Percentiles rank a stretch among this genome's conserved stretches.
Evolutionary conservation across 176 grass and related monocot genomes (phyloP).

Genomic region (Aegilops tauschii): DNA sequence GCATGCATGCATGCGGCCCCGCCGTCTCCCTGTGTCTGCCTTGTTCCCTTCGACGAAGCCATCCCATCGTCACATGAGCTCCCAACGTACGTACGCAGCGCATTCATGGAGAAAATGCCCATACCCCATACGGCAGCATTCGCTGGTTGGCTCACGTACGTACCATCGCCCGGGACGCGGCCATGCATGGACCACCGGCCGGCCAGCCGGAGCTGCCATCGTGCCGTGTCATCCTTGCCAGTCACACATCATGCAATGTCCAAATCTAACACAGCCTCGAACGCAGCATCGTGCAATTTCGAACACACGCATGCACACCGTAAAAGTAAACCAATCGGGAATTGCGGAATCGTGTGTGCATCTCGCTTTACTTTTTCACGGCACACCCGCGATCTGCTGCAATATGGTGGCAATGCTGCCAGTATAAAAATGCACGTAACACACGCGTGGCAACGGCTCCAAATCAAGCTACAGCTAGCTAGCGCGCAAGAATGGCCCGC

Average conservation of each 20-base stretch:
- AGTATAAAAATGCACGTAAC: no score
- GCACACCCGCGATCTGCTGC: no score
- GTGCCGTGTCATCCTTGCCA: neutral
- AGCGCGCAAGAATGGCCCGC: neutral
- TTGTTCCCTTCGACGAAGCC: slow-evolving; percentile 41
- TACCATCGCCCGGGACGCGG: neutral
- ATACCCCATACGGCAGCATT: neutral
- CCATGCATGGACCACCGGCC: neutral
- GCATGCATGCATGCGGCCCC: neutral
- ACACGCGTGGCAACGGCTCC: no score
- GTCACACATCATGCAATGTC: neutral
- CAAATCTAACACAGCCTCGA: no score
- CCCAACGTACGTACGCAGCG: neutral
- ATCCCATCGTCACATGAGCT: slow-evolving; percentile 35
- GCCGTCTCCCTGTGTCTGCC: slow-evolving; percentile 16
- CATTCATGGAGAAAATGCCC: neutral
- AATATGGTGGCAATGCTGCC: no score
- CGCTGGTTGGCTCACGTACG: neutral
- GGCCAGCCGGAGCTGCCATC: neutral
- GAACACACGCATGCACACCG: no score
- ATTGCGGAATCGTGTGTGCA: no score
- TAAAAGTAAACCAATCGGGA: no score
- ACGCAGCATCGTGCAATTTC: no score
- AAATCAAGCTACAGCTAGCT: no score
- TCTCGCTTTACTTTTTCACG: no score